These are phyloP conservation scores for Colletotrichum sp. DNA, from an alignment of 2,329 filamentous ascomycete genomes.

Conservation along the genomic window DNA sequence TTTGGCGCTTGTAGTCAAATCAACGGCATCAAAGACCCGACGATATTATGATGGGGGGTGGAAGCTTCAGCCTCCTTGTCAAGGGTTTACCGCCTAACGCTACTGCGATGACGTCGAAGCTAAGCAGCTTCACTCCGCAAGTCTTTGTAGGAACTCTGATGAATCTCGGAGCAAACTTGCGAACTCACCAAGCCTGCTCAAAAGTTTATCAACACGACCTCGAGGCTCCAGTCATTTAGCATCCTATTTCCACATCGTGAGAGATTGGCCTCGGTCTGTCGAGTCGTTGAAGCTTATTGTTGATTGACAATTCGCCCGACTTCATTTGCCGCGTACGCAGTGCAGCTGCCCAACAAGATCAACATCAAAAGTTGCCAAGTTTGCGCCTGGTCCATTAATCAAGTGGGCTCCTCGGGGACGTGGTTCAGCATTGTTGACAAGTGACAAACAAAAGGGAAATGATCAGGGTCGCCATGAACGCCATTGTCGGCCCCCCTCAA, in stretches of 20 bases:
- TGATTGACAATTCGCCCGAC: not conserved
- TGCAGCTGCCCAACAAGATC: not conserved
- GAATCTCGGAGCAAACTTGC: not conserved
- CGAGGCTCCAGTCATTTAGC: not conserved
- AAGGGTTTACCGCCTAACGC: not conserved
- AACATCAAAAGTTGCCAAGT: not conserved
- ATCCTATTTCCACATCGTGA: not conserved
- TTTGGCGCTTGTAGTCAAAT: not conserved
- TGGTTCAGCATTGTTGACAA: not conserved
- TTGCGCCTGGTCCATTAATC: not conserved
- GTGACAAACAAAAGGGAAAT: not conserved
- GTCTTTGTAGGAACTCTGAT: not conserved
- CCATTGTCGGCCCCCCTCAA: not conserved
- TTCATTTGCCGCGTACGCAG: not conserved
- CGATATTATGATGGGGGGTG: not conserved
- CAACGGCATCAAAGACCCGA: not conserved
- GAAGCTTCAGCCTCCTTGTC: not conserved
- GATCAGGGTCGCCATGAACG: constrained; percentile 3
- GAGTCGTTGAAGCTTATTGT: not conserved
- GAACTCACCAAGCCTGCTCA: not conserved
- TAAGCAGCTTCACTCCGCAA: not conserved
- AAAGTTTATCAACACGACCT: not conserved
- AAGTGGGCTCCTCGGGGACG: not conserved
- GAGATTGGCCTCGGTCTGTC: not conserved
- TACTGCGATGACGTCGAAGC: not conserved